Conservation (phyloP, 352 stramenopile genomes). For the Globisporangium solare region DNA sequence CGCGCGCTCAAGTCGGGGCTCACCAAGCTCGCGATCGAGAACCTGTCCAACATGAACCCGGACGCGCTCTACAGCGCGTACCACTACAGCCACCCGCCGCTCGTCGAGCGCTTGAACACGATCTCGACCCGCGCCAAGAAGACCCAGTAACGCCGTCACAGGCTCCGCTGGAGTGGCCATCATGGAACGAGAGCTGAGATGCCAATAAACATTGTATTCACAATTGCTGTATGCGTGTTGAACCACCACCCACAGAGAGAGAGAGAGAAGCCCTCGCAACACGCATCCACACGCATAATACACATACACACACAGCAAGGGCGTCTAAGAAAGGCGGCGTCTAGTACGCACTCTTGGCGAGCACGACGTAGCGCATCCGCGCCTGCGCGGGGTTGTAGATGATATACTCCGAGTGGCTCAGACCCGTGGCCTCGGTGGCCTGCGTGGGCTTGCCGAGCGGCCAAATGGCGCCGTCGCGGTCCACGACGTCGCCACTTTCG, state of each 20-base stretch:
- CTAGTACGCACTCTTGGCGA: conserved; percentile 42
- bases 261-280: background rate
- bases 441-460: conserved; percentile 57
- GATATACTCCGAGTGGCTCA: conserved; percentile 83
- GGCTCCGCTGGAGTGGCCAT: background rate
- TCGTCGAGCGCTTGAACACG: conserved; percentile 94
- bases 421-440: conserved; percentile 43
- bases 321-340: conserved; percentile 2
- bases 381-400: conserved; percentile 80
- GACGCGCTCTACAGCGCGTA: conserved; percentile 94
- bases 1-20: conserved; percentile 91
- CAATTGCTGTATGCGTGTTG: background rate
- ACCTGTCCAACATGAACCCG: conserved; percentile 96
- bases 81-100: conserved; percentile 96
- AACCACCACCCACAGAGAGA: too few species aligned
- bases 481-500: conserved; percentile 41
- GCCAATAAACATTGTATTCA: conserved; percentile 1
- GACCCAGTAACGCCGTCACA: conserved; percentile 30
- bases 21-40: conserved; percentile 97
- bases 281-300: background rate
- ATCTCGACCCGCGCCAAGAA: conserved; percentile 78
- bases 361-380: conserved; percentile 79
- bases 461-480: conserved; percentile 54
- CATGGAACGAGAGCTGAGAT: background rate
- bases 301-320: conserved; percentile 1